phyloP scores from a whole-genome alignment of 139 green algal species.

The Coelastrella sp. region DNA sequence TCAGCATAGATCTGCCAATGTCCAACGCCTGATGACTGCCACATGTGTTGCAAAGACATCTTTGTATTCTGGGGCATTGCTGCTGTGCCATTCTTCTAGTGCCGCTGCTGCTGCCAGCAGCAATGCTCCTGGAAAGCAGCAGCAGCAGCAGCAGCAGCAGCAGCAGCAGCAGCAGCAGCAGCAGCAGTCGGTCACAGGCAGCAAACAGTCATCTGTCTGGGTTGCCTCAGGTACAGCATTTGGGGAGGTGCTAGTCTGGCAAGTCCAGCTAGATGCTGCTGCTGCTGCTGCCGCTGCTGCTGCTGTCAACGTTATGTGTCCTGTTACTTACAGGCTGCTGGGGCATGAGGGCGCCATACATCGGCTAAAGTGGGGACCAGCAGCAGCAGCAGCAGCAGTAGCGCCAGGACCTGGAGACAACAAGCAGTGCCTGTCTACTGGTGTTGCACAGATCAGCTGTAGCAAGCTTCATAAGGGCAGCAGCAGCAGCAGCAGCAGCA shows the following conservation, averaged over 20 bases:
- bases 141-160: not conserved
- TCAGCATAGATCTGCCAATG: not conserved
- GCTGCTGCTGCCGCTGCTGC: not conserved
- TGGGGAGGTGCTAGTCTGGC: conserved; percentile 3
- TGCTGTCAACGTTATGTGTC: not conserved
- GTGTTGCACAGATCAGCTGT: no score
- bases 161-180: conserved; percentile 20
- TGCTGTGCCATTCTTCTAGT: not conserved
- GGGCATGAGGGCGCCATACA: conserved; percentile 32
- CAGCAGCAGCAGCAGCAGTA: conserved; percentile 15
- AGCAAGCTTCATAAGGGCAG: not conserved
- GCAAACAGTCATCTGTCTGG: not conserved
- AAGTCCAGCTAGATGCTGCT: not conserved
- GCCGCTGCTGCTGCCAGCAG: not conserved
- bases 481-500: not conserved
- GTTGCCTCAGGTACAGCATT: conserved; percentile 30
- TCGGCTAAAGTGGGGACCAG: conserved; percentile 10
- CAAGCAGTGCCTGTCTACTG: no score
- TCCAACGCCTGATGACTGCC: not conserved
- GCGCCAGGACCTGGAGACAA: not conserved
- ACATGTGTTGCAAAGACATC: not conserved
- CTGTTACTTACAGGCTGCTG: not conserved
- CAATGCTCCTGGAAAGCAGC: not conserved
- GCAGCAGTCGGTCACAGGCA: not conserved
- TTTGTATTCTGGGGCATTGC: conserved; percentile 17